Evolutionary conservation across 306 rosid genomes (phyloP).

Genomic region (Corylus avellana): DNA sequence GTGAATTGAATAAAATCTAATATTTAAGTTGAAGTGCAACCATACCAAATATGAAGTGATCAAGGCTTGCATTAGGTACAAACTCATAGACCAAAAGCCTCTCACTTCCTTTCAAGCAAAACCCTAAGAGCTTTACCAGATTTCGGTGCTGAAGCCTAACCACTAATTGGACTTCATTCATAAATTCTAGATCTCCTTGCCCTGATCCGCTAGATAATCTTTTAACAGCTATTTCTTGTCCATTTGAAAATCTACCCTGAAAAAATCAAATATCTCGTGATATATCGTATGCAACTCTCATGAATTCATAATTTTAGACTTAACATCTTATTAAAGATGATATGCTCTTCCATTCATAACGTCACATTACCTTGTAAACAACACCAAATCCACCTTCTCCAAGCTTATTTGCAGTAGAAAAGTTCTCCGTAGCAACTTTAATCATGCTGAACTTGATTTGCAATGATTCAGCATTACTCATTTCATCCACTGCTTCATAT

Average conservation of each 20-base stretch:
- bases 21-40: neutral
- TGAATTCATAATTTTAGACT: too few species aligned
- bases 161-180: conserved; percentile 21
- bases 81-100: conserved; percentile 20
- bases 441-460: conserved; percentile 9
- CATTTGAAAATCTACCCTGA: neutral
- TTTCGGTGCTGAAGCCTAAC: conserved; percentile 28
- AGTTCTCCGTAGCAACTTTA: conserved; percentile 24
- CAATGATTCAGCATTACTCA: conserved; percentile 2
- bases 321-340: too few species aligned
- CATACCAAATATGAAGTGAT: conserved; percentile 7
- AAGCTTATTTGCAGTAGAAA: conserved; percentile 22
- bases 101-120: neutral
- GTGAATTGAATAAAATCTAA: neutral
- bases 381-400: conserved; percentile 38
- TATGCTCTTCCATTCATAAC: neutral
- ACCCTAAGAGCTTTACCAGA: conserved; percentile 25
- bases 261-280: neutral
- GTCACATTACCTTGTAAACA: conserved; percentile 28
- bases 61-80: conserved; percentile 15
- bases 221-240: conserved; percentile 23
- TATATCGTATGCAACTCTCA: neutral
- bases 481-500: neutral
- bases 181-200: conserved; percentile 28
- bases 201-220: conserved; percentile 17